phyloP scores from a whole-genome alignment of 805 yeast species.

The Wickerhamiella nectarea region DNA sequence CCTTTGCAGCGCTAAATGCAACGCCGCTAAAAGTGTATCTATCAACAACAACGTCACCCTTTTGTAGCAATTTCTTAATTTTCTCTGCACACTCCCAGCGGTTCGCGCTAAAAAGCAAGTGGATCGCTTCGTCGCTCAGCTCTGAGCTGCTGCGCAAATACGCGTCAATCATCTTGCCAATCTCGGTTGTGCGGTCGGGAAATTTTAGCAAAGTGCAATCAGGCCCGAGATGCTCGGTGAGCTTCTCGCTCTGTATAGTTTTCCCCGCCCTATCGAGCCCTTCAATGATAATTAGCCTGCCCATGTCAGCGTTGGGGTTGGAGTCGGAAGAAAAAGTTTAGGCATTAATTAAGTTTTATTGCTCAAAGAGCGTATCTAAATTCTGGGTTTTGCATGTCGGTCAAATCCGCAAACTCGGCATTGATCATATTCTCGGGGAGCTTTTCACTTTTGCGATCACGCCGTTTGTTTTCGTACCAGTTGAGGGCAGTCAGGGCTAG shows the following conservation, averaged over 20 bases:
- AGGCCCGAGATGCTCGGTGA: conserved; percentile 26
- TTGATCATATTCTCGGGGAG: conserved; percentile 18
- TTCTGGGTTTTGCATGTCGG: conserved; percentile 38
- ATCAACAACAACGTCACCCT: conserved; percentile 64
- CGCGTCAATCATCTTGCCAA: conserved; percentile 64
- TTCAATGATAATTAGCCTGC: conserved; percentile 67
- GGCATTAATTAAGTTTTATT: conserved; percentile 11
- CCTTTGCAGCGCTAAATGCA: conserved; percentile 84
- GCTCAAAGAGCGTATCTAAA: conserved; percentile 36
- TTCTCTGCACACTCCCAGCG: conserved; percentile 68
- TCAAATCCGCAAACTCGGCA: conserved; percentile 38
- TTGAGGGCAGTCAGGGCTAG: conserved; percentile 24
- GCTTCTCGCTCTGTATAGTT: conserved; percentile 55
- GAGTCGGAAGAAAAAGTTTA: too few species aligned
- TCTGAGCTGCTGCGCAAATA: conserved; percentile 42
- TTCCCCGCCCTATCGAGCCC: conserved; percentile 95
- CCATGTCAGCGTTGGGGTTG: conserved; percentile 38
- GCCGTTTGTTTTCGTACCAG: conserved; percentile 29
- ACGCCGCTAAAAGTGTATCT: conserved; percentile 87
- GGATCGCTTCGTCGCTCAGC: conserved; percentile 68
- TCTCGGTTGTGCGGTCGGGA: conserved; percentile 74
- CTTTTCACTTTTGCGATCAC: conserved; percentile 23
- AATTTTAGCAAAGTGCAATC: conserved; percentile 48
- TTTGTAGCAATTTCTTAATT: conserved; percentile 33
- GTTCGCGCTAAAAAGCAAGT: conserved; percentile 79